phyloP scores from a whole-genome alignment of 805 yeast genomes.

The Hanseniaspora singularis region DNA sequence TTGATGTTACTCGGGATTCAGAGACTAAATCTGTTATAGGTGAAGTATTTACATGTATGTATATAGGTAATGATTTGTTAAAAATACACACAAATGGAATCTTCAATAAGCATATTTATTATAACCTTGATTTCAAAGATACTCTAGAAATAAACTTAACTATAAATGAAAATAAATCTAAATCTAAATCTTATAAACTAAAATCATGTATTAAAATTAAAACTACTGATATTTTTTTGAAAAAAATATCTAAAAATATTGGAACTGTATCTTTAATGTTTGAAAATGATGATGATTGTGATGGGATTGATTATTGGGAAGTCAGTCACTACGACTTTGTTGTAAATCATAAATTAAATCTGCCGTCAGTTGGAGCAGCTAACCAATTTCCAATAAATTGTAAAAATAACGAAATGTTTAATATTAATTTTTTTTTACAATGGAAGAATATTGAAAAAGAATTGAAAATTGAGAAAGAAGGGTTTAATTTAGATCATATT shows the following conservation, averaged over 20 bases:
- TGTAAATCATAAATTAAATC: background rate
- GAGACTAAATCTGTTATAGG: constrained; percentile 5
- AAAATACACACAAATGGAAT: constrained; percentile 4
- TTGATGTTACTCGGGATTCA: background rate
- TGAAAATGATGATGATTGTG: background rate
- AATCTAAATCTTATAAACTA: background rate
- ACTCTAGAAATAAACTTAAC: background rate
- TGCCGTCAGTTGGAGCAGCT: background rate
- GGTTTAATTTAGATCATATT: background rate
- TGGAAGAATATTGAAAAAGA: constrained; percentile 3
- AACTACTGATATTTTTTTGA: constrained; percentile 7
- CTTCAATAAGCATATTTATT: constrained; percentile 9
- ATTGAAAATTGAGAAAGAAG: background rate
- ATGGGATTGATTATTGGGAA: constrained; percentile 1
- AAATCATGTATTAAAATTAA: constrained; percentile 4
- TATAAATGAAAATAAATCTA: background rate
- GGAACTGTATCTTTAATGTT: background rate
- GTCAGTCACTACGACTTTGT: background rate
- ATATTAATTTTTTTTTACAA: background rate
- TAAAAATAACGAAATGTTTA: background rate
- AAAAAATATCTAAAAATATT: constrained; percentile 6
- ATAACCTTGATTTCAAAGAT: background rate
- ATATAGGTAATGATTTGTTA: background rate
- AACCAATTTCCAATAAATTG: background rate
- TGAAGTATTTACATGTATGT: background rate